These are phyloP conservation scores for Tripterygium wilfordii DNA, from an alignment of 177 flowering plant species.

Conservation along the genomic window DNA sequence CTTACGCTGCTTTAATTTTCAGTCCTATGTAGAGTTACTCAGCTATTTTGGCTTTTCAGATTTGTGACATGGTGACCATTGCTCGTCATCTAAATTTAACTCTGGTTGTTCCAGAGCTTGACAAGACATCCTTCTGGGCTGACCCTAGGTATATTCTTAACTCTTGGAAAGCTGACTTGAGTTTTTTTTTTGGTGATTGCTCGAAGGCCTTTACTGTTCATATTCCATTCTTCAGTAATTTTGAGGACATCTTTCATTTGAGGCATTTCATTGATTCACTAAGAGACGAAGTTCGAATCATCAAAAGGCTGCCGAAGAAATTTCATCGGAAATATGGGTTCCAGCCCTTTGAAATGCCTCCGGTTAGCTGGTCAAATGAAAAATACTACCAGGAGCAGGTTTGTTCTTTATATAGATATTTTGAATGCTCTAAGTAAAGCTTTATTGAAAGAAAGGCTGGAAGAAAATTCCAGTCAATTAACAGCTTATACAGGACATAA, in stretches of 20 bases:
- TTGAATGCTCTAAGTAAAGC: too few relatives aligned
- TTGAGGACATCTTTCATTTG: conserved; percentile 89
- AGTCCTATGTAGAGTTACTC: conserved; percentile 7
- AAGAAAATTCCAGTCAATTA: too few relatives aligned
- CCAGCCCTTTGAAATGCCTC: conserved; percentile 64
- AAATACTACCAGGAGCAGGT: conserved; percentile 90
- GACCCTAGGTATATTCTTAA: conserved; percentile 90
- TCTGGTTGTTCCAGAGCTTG: conserved; percentile 94
- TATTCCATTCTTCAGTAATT: conserved; percentile 59
- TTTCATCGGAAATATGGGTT: conserved; percentile 43
- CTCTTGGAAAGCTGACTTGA: too few relatives aligned
- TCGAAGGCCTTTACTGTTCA: neutral
- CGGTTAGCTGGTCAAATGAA: conserved; percentile 99
- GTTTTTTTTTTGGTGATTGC: too few relatives aligned
- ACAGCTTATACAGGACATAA: too few relatives aligned
- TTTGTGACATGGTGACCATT: conserved; percentile 97
- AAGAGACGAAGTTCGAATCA: conserved; percentile 82
- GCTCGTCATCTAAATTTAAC: conserved; percentile 90
- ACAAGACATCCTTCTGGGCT: conserved; percentile 92
- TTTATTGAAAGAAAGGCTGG: too few relatives aligned
- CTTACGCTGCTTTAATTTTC: conserved; percentile 3
- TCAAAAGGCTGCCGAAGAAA: conserved; percentile 79
- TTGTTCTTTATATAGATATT: too few relatives aligned
- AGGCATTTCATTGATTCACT: conserved; percentile 82
- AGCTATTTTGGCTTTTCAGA: conserved; percentile 40